These are phyloP conservation scores for Penicillium macrosclerotiorum DNA, from an alignment of 495 filamentous ascomycete genomes.

Conservation along the genomic window DNA sequence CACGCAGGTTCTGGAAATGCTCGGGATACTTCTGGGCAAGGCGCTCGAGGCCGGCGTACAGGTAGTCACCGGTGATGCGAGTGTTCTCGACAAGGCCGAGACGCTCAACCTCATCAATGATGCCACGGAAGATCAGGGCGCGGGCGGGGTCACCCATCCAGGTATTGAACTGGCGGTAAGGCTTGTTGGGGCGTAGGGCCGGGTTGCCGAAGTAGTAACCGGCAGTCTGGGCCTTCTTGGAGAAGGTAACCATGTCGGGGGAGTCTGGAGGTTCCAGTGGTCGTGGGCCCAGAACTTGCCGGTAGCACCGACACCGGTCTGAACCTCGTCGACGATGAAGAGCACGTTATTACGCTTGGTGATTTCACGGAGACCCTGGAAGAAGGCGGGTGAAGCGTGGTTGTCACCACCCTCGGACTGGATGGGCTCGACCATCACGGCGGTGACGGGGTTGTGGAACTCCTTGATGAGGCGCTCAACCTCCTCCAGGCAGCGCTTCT, in stretches of 20 bases:
- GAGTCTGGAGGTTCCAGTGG: constrained; percentile 82
- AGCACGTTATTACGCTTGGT: constrained; percentile 84
- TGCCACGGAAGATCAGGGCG: constrained; percentile 87
- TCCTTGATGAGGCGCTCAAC: constrained; percentile 82
- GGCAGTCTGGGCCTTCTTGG: constrained; percentile 97
- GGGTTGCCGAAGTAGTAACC: constrained; percentile 94
- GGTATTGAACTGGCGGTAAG: constrained; percentile 99
- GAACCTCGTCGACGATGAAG: constrained; percentile 97
- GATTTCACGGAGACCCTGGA: constrained; percentile 80
- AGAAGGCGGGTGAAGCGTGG: constrained; percentile 92
- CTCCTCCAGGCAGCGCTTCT: constrained; percentile 83
- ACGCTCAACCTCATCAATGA: constrained; percentile 84
- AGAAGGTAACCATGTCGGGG: constrained; percentile 99
- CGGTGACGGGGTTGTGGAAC: constrained; percentile 82
- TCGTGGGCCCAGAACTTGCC: constrained; percentile 99
- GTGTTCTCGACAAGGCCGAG: constrained; percentile 80
- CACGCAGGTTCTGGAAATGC: constrained; percentile 85
- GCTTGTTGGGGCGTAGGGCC: constrained; percentile 89
- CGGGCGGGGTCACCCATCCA: constrained; percentile 98
- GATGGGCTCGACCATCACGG: constrained; percentile 91
- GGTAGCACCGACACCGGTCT: constrained; percentile 90
- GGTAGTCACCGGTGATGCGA: constrained; percentile 76
- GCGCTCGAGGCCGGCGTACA: constrained; percentile 67
- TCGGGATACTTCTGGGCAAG: constrained; percentile 74
- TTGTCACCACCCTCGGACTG: constrained; percentile 99